Percentiles rank a stretch among this genome's conserved stretches.
Evolutionary conservation across 2,329 filamentous ascomycete genomes (phyloP).

Genomic region (Sporothrix pallida): DNA sequence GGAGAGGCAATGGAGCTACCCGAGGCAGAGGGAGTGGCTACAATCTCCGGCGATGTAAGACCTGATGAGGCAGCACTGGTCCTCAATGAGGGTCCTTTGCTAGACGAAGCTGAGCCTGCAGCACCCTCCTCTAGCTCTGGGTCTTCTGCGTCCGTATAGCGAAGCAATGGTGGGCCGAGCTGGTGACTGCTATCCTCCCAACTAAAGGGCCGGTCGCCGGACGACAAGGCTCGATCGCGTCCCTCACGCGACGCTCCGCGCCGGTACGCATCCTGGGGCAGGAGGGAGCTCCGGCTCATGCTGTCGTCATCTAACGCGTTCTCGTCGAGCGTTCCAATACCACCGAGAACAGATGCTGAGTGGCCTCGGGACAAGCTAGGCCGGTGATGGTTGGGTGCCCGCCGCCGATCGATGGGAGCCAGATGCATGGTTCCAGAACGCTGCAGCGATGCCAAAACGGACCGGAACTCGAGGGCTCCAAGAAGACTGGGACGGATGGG

Average conservation of each 20-base stretch:
- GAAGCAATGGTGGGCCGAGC: constrained; percentile 12
- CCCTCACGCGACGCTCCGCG: not conserved
- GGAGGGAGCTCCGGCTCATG: constrained; percentile 38
- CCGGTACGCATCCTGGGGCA: constrained; percentile 27
- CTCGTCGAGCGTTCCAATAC: not conserved
- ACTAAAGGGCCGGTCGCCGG: constrained; percentile 49
- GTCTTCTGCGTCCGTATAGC: constrained; percentile 25
- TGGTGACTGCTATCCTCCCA: constrained; percentile 24
- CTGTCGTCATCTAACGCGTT: not conserved
- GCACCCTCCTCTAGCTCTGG: not conserved
- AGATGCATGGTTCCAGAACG: constrained; percentile 78
- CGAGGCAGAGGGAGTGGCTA: not conserved
- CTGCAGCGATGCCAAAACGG: constrained; percentile 84
- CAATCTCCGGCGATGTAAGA: not conserved
- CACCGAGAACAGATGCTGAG: constrained; percentile 45
- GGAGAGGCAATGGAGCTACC: not conserved
- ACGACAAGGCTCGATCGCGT: constrained; percentile 55
- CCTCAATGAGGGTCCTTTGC: not conserved
- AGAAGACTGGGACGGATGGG: constrained; percentile 92
- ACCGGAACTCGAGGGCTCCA: constrained; percentile 90
- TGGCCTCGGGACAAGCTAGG: constrained; percentile 20
- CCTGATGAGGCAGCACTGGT: not conserved
- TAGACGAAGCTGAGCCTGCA: constrained; percentile 2
- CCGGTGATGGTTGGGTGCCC: constrained; percentile 4
- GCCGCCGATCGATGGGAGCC: constrained; percentile 71